Evolutionary conservation across 441 rosid species (phyloP).

Genomic region (Macaranga tanarius): DNA sequence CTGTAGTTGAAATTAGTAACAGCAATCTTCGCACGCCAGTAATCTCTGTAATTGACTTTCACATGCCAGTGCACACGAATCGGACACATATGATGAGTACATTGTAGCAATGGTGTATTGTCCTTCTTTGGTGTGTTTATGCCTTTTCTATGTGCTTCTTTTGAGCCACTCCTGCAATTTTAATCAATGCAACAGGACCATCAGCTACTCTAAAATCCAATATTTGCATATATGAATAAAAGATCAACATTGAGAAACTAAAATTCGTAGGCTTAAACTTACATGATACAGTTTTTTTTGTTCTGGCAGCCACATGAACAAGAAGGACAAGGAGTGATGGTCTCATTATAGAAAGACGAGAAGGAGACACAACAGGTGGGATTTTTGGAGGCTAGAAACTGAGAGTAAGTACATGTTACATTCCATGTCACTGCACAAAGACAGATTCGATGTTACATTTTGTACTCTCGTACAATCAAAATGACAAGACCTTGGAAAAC

Average conservation of each 20-base stretch:
- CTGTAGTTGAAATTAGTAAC: conserved; percentile 81
- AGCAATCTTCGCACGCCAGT: conserved; percentile 90
- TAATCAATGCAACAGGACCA: conserved; percentile 21
- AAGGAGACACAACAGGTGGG: conserved; percentile 89
- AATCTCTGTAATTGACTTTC: conserved; percentile 69
- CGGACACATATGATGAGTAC: conserved; percentile 95
- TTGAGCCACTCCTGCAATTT: conserved; percentile 65
- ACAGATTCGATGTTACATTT: not conserved
- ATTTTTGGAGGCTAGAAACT: conserved; percentile 76
- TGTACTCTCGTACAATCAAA: not conserved
- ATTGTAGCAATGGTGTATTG: conserved; percentile 67
- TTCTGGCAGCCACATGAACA: conserved; percentile 83
- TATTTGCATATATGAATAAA: not conserved
- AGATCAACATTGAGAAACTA: not conserved
- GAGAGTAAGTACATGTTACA: conserved; percentile 90
- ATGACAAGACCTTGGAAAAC: not conserved
- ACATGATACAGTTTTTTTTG: conserved; percentile 63
- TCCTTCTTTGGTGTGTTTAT: conserved; percentile 66
- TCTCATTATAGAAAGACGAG: conserved; percentile 92
- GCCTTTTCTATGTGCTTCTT: conserved; percentile 45
- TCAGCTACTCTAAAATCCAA: not conserved
- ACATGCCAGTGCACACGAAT: conserved; percentile 95
- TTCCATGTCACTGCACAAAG: conserved; percentile 86
- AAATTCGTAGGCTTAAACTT: conserved; percentile 48
- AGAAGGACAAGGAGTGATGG: conserved; percentile 82